These are phyloP conservation scores for Citrus sp. DNA, from an alignment of 345 rosid genomes.

Conservation along the genomic window DNA sequence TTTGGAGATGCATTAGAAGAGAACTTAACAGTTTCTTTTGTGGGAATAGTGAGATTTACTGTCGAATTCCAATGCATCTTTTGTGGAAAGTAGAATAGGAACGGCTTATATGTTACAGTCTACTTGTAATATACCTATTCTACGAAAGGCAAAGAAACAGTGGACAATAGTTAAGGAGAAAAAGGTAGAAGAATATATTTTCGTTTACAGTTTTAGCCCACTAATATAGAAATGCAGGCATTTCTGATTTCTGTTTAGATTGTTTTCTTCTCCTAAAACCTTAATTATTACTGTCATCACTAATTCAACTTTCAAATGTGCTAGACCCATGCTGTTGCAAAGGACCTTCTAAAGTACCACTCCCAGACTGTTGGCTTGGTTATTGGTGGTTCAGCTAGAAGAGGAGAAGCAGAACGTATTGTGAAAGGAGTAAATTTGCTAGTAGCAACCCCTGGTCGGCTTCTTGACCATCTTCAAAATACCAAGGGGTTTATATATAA, in stretches of 20 bases:
- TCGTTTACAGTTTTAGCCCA: not conserved
- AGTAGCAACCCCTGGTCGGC: constrained; percentile 97
- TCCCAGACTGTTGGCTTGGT: constrained; percentile 86
- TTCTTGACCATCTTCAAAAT: constrained; percentile 94
- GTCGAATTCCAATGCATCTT: not conserved
- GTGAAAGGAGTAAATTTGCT: constrained; percentile 80
- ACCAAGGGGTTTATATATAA: constrained; percentile 84
- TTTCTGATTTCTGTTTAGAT: not conserved
- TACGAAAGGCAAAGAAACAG: not conserved
- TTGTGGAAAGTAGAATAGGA: not conserved
- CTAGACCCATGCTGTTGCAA: constrained; percentile 89
- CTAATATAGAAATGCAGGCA: not conserved
- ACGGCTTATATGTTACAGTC: not conserved
- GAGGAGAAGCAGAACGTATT: constrained; percentile 79
- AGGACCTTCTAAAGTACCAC: constrained; percentile 87
- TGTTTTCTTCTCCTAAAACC: not conserved
- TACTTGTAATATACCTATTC: not conserved
- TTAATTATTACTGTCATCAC: not conserved
- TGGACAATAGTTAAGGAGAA: not conserved
- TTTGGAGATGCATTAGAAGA: not conserved
- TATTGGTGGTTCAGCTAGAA: constrained; percentile 85
- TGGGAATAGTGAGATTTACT: not conserved
- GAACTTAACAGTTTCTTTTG: not conserved
- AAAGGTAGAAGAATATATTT: not conserved
- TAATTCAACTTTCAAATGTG: constrained; percentile 11